Conservation (phyloP, 768 basidiomycete genomes). For the Dentipellis sp. region DNA sequence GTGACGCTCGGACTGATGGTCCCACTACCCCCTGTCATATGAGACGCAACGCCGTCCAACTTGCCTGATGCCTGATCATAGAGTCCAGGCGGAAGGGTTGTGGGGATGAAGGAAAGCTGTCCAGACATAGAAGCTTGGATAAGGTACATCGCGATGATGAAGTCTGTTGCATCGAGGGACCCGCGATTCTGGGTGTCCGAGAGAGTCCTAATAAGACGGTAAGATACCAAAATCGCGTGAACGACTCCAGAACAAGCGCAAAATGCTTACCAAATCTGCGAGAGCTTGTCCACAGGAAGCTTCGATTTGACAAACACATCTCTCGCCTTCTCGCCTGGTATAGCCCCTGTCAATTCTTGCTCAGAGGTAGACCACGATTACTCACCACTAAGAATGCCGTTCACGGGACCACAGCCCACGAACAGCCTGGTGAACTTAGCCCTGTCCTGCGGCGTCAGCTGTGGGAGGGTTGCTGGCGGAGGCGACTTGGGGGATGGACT, state of each 20-base stretch:
- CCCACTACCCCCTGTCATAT: slow-evolving; percentile 50
- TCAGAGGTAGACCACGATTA: background rate
- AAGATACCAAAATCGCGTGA: background rate
- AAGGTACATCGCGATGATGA: slow-evolving; percentile 93
- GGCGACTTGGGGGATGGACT: slow-evolving; percentile 49
- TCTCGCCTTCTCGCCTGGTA: slow-evolving; percentile 74
- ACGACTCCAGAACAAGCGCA: background rate
- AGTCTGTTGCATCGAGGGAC: slow-evolving; percentile 80
- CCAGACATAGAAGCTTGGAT: slow-evolving; percentile 89
- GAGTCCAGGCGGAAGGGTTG: slow-evolving; percentile 67
- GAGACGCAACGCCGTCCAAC: slow-evolving; percentile 31
- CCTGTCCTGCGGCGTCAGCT: slow-evolving; percentile 71
- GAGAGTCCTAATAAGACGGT: slow-evolving; percentile 52
- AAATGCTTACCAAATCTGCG: slow-evolving; percentile 76
- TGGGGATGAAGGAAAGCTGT: slow-evolving; percentile 61
- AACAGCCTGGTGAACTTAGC: slow-evolving; percentile 80
- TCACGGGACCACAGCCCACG: slow-evolving; percentile 55
- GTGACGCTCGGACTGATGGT: slow-evolving; percentile 48
- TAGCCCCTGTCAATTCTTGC: background rate
- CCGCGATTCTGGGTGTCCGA: slow-evolving; percentile 95
- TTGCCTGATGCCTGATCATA: slow-evolving; percentile 65
- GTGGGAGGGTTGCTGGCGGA: slow-evolving; percentile 39
- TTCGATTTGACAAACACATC: slow-evolving; percentile 89
- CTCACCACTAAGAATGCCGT: slow-evolving; percentile 73
- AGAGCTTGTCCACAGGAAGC: slow-evolving; percentile 76